phyloP scores from a whole-genome alignment of 140 eudicot species.

The Anethum foeniculum region DNA sequence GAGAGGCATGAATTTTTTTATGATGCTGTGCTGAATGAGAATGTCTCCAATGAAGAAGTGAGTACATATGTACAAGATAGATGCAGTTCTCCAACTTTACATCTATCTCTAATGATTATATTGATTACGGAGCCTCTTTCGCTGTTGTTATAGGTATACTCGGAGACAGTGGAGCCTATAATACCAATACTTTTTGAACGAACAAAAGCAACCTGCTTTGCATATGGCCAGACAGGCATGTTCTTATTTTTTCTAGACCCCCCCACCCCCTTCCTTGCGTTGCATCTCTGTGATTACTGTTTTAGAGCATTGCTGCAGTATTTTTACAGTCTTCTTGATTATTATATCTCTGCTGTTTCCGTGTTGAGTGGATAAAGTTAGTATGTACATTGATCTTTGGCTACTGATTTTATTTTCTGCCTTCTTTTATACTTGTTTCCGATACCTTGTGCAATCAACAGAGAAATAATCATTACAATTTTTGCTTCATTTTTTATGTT shows the following conservation, averaged over 20 bases:
- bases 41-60: slow-evolving; percentile 61
- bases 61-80: slow-evolving; percentile 21
- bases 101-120: neutral
- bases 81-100: neutral
- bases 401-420: neutral
- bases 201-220: slow-evolving; percentile 86
- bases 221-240: slow-evolving; percentile 79
- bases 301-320: neutral
- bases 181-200: slow-evolving; percentile 64
- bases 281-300: neutral
- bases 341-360: neutral
- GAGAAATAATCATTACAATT: neutral
- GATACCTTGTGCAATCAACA: neutral
- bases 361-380: neutral
- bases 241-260: neutral
- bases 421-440: neutral
- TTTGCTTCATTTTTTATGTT: neutral
- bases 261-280: neutral
- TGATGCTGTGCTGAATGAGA: slow-evolving; percentile 72
- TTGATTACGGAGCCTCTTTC: neutral
- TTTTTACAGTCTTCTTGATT: slow-evolving; percentile 1
- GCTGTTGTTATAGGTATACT: slow-evolving; percentile 39
- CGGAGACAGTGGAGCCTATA: slow-evolving; percentile 65
- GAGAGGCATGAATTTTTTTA: slow-evolving; percentile 65
- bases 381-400: neutral